Conservation (phyloP, 805 yeast species). For the Teunomyces cretensis region DNA sequence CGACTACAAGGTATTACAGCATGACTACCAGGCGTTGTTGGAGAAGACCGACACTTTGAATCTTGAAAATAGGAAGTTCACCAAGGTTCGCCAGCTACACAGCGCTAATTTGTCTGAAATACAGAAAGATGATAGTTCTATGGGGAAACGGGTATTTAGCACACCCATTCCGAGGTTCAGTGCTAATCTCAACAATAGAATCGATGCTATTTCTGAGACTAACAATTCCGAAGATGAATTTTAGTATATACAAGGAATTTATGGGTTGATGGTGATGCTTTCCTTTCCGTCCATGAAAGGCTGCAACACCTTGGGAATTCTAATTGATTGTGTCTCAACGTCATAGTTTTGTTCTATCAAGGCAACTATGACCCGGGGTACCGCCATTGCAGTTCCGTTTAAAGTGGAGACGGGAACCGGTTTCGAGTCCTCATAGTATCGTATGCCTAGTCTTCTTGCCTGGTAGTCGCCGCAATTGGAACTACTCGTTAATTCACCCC, state of each 20-base stretch:
- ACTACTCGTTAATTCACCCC: slow-evolving; percentile 92
- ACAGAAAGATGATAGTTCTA: neutral
- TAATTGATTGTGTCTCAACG: slow-evolving; percentile 48
- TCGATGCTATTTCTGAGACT: slow-evolving; percentile 7
- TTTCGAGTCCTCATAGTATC: slow-evolving; percentile 36
- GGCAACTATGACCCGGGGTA: slow-evolving; percentile 88
- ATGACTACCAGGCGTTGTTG: slow-evolving; percentile 19
- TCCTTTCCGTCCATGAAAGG: slow-evolving; percentile 70
- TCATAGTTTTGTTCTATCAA: slow-evolving; percentile 85
- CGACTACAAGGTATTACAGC: slow-evolving; percentile 21
- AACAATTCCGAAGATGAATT: slow-evolving; percentile 17
- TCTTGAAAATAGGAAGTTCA: slow-evolving; percentile 7
- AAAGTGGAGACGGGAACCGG: slow-evolving; percentile 68
- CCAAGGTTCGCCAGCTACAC: slow-evolving; percentile 25
- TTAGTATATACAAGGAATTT: slow-evolving; percentile 7
- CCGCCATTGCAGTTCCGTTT: slow-evolving; percentile 95
- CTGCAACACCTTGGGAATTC: slow-evolving; percentile 66
- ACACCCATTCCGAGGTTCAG: slow-evolving; percentile 15
- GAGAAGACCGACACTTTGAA: slow-evolving; percentile 13
- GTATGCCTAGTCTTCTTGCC: slow-evolving; percentile 76
- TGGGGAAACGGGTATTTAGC: slow-evolving; percentile 27
- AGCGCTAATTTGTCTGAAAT: slow-evolving; percentile 16
- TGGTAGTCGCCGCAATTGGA: slow-evolving; percentile 94
- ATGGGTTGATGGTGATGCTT: slow-evolving; percentile 14
- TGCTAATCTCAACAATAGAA: slow-evolving; percentile 3